Base-by-base conservation (phyloP, 169 alveolate species). In the Eimeria zaria region DNA sequence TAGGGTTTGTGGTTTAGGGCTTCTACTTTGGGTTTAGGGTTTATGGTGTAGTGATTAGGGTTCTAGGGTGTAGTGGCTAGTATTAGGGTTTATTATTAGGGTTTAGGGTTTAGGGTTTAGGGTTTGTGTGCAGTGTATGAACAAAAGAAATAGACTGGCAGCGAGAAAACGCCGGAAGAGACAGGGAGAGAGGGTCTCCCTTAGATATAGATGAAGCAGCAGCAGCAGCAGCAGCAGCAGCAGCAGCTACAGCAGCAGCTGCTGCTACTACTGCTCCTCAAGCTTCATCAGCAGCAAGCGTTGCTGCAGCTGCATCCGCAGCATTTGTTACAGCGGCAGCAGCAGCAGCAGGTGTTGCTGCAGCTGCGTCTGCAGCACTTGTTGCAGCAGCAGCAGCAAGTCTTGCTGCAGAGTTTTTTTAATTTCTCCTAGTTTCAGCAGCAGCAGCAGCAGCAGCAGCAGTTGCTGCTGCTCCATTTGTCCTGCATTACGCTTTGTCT, bases 41-140 rank as follows among this genome's bases (percentile, higher is more conserved):
- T 53, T 14, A 53, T 14, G 20, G 27, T 22, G 69, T n/a, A n/a
- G n/a, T n/a, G 69, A 18, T 60, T 60, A 60, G 69, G 69, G 69
- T 60, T 18, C 20, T 6, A n/a, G 69, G 69, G 69, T 7, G 12
- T 60, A 60, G 69, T 14, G 69, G 12, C 20, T 60, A 12, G 58
- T 51, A 12, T n/a, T n/a, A 60, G 69, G 67, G 67, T 6, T 58
- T 58, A 58, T 16, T n/a, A n/a, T n/a, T n/a, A n/a, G 69, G 69
- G 69, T 60, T 60, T 60, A 60, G 69, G 69, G 69, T 60, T 60
- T 60, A 60, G 69, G 69, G 69, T 60, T 60, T 60, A 60, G 69
- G 69, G 69, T 60, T 60, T 60, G 69, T n/a, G n/a, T 62, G 84
- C 94, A 87, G 94, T 87, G 94, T 41, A 87, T 87, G 94, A 87